Percentiles rank a stretch among this genome's conserved stretches.
These are phyloP conservation scores for Brassica hybrid DNA, from an alignment of 441 rosid species.

Conservation along the genomic window DNA sequence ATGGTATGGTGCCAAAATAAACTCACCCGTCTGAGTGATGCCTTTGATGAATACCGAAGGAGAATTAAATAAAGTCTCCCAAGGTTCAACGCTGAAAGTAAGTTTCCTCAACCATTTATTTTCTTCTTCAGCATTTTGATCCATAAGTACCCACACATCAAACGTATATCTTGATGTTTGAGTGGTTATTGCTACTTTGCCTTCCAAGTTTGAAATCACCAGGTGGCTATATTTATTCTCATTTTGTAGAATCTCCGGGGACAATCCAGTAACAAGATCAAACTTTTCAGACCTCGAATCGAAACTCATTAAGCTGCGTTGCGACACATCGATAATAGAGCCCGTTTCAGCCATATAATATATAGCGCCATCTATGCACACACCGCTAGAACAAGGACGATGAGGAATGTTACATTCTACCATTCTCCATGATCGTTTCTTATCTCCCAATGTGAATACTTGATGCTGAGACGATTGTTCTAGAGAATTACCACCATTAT, in stretches of 20 bases:
- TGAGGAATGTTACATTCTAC: conserved; percentile 5
- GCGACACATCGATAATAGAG: too few species aligned
- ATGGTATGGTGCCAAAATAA: background rate
- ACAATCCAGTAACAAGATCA: background rate
- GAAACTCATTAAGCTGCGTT: background rate
- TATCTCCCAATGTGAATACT: background rate
- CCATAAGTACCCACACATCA: conserved; percentile 7
- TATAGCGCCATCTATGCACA: conserved; percentile 10
- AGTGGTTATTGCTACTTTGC: conserved; percentile 5
- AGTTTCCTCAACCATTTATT: conserved; percentile 4
- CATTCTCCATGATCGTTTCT: background rate
- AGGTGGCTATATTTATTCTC: background rate
- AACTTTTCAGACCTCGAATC: conserved; percentile 10
- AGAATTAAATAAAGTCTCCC: background rate
- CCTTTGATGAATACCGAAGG: background rate
- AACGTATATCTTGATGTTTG: background rate
- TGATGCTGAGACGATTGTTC: background rate
- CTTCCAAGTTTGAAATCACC: background rate
- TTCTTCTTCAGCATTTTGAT: background rate
- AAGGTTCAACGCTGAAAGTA: background rate
- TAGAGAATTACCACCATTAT: background rate
- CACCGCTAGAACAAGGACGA: background rate
- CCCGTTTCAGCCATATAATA: background rate
- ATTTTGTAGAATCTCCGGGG: background rate
- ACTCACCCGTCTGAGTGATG: background rate